phyloP scores from a whole-genome alignment of 2,329 filamentous ascomycete genomes.

The Pyricularia grisea region DNA sequence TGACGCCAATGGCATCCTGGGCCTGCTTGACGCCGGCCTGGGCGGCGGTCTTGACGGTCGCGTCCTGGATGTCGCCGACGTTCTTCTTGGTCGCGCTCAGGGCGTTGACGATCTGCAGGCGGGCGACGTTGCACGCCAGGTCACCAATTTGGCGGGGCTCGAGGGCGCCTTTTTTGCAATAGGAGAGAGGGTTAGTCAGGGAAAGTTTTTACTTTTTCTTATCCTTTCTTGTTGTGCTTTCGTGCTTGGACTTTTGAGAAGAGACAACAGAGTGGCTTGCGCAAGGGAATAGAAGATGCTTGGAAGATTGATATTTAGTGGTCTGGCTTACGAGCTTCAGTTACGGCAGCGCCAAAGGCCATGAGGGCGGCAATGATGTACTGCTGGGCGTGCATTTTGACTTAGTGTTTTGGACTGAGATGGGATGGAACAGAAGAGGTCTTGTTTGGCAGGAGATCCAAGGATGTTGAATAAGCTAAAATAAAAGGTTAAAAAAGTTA shows the following conservation, averaged over 20 bases:
- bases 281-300: too few relatives aligned
- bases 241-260: not conserved
- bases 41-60: not conserved
- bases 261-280: too few relatives aligned
- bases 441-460: not conserved
- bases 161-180: not conserved
- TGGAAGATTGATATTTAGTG: not conserved
- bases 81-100: not conserved
- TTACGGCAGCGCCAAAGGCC: not conserved
- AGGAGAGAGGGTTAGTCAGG: too few relatives aligned
- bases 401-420: not conserved
- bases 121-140: not conserved
- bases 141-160: not conserved
- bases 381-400: slow-evolving; percentile 1
- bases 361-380: not conserved
- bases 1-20: not conserved
- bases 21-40: not conserved
- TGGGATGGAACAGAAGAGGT: not conserved
- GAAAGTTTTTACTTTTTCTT: not conserved
- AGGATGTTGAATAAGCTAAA: not conserved
- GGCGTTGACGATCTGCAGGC: not conserved
- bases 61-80: not conserved
- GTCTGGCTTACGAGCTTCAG: not conserved
- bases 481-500: not conserved
- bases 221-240: too few relatives aligned